Evolutionary conservation across 2,329 filamentous ascomycete genomes (phyloP).

Genomic region (Catunica adiposa): DNA sequence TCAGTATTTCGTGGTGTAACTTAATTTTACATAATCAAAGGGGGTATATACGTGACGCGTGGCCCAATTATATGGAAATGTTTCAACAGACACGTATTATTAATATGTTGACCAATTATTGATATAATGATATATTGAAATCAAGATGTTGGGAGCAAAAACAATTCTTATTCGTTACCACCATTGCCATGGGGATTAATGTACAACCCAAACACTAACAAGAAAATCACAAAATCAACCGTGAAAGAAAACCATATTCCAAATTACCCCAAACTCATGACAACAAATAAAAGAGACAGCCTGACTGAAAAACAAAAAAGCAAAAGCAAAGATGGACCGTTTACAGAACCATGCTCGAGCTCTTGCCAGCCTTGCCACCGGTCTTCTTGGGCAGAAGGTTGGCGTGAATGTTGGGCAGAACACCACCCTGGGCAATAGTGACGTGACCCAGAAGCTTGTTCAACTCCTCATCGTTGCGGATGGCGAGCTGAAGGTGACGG

Average conservation of each 20-base stretch:
- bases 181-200: conserved; percentile 53
- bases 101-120: background rate
- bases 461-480: conserved; percentile 98
- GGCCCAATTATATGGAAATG: too few species aligned
- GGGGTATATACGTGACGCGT: too few species aligned
- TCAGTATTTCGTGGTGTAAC: too few species aligned
- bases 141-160: conserved; percentile 14
- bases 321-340: conserved; percentile 28
- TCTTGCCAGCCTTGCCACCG: conserved; percentile 76
- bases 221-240: conserved; percentile 37
- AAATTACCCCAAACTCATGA: conserved; percentile 65
- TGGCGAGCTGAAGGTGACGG: conserved; percentile 95
- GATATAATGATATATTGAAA: conserved; percentile 6
- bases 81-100: too few species aligned
- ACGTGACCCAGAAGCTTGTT: conserved; percentile 96
- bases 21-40: too few species aligned
- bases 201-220: conserved; percentile 49
- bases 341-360: conserved; percentile 87
- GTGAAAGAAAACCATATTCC: conserved; percentile 44
- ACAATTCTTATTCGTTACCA: conserved; percentile 41
- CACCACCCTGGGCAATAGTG: conserved; percentile 94
- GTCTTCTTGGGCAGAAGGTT: conserved; percentile 99
- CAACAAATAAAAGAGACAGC: conserved; percentile 49
- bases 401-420: conserved; percentile 92
- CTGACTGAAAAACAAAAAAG: conserved; percentile 38